Evolutionary conservation across 1,284 basidiomycete genomes (phyloP).

Genomic region (Tilletia setariae): DNA sequence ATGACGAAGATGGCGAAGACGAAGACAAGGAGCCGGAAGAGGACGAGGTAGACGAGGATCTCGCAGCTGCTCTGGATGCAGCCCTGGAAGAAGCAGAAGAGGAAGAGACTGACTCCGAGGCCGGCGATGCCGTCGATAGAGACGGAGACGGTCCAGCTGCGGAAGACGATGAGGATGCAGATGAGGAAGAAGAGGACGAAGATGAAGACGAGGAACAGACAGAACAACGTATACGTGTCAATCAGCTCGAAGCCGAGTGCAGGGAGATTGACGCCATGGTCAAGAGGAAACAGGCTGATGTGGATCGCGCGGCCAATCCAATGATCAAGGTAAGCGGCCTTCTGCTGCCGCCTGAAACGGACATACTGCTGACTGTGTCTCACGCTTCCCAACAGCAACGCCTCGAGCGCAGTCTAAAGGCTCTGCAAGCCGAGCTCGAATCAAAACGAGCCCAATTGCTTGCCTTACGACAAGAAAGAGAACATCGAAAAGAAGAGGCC

Average conservation of each 20-base stretch:
- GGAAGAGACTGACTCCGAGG: constrained; percentile 61
- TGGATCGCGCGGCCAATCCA: constrained; percentile 47
- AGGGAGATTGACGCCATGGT: constrained; percentile 51
- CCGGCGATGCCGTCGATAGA: constrained; percentile 18
- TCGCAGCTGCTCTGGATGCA: constrained; percentile 59
- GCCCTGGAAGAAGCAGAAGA: constrained; percentile 55
- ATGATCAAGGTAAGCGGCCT: constrained; percentile 38
- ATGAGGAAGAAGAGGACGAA: constrained; percentile 66
- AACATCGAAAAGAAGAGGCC: constrained; percentile 31
- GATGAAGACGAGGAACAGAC: constrained; percentile 47
- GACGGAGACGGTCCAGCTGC: constrained; percentile 54
- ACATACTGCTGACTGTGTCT: background rate
- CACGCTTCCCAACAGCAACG: constrained; percentile 29
- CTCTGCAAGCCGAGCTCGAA: constrained; percentile 46
- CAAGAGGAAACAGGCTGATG: constrained; percentile 47
- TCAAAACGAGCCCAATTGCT: constrained; percentile 47
- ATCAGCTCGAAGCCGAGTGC: constrained; percentile 51
- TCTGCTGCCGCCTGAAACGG: background rate
- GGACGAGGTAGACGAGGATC: constrained; percentile 62
- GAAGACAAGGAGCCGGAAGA: constrained; percentile 68
- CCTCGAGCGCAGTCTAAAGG: constrained; percentile 46
- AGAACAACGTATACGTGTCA: constrained; percentile 47
- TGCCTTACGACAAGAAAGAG: constrained; percentile 43
- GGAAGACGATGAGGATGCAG: constrained; percentile 74
- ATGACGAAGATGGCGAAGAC: constrained; percentile 36